Evolutionary conservation across 2,329 filamentous ascomycete species (phyloP), one percentile per base, ranked within the genome.

Genomic region (Cladosporium phlei): DNA sequence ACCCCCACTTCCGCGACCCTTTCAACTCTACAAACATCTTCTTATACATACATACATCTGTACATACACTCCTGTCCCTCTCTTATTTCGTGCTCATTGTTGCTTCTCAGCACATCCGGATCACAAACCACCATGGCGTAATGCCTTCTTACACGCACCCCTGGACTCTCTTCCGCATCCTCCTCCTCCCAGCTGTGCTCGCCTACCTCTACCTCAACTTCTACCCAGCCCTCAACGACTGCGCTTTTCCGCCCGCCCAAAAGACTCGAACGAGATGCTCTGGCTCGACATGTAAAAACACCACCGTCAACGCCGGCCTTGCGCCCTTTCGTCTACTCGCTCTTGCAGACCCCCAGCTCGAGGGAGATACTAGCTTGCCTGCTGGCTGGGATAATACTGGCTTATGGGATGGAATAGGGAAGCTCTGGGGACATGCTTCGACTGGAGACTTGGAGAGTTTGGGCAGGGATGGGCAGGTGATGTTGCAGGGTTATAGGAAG

Each of bases 341-440:
- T 1, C 79, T 97, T 17, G 91, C 86, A 51, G 91, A 97, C 65
- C 91, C 91, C 4, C 91, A 97, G 66, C 79, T 97, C 45, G 91
- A 97, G 69, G 91, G 91, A 58, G 88, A 95, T 63, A 88, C 85
- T 2, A 89, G 87, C 5, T 83, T 96, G 20, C 85, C 83, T 1
- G 14, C 24, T 9, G 42, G 32, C 8, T 37, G 42, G 42, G 29
- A 67, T 16, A 35, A 37, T 0, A 62, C 66, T 14, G 29, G n/a
- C 8, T 65, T 66, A 30, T 66, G 67, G 11, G 69, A 67, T 19
- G 69, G 64, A 49, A 48, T 78, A 20, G 17, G 48, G 19, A 37
- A 56, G 5, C 17, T 59, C 2, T 45, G 51, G 52, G 20, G 44
- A 37, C 25, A 48, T 45, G 25, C 53, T 19, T 22, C 49, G 5